Percentiles rank a stretch among this genome's conserved stretches.
Evolutionary conservation across 495 filamentous ascomycete genomes (phyloP).

Genomic region (Lineolata rhizophorae): DNA sequence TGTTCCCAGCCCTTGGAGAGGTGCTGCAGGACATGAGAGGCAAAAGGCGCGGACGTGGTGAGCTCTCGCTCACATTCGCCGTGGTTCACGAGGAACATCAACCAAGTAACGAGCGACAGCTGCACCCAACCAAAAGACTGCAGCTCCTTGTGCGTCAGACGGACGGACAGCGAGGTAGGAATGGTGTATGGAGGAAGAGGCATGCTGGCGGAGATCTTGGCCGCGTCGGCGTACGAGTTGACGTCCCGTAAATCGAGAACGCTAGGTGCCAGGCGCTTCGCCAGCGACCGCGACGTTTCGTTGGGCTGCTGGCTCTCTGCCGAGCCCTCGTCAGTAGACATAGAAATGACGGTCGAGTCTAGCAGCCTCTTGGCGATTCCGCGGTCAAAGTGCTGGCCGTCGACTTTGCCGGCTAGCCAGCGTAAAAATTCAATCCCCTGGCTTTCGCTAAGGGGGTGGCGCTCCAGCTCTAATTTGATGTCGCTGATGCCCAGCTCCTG

Average conservation of each 20-base stretch:
- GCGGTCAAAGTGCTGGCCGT: conserved; percentile 41
- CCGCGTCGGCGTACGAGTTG: conserved; percentile 45
- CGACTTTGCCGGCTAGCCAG: conserved; percentile 48
- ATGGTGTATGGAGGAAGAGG: conserved; percentile 68
- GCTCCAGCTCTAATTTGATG: conserved; percentile 56
- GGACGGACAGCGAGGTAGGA: conserved; percentile 56
- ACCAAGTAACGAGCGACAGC: conserved; percentile 61
- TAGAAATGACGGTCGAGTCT: conserved; percentile 57
- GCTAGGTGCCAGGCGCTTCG: too few relatives aligned
- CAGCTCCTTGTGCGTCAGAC: conserved; percentile 35
- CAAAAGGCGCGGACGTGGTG: conserved; percentile 47
- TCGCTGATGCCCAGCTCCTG: conserved; percentile 70
- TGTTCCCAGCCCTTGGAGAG: conserved; percentile 77
- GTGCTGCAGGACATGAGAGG: conserved; percentile 53
- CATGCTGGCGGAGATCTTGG: conserved; percentile 56
- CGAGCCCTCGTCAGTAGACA: conserved; percentile 20
- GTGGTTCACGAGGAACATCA: conserved; percentile 42
- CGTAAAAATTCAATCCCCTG: conserved; percentile 64
- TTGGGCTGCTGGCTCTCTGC: too few relatives aligned
- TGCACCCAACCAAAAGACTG: conserved; percentile 67
- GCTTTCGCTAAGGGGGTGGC: conserved; percentile 46
- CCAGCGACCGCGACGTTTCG: too few relatives aligned
- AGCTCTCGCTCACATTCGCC: conserved; percentile 22
- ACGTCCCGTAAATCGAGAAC: conserved; percentile 61
- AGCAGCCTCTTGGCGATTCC: conserved; percentile 41